Evolutionary conservation across 2,329 filamentous ascomycete genomes (phyloP).

Genomic region (Fusarium citri): DNA sequence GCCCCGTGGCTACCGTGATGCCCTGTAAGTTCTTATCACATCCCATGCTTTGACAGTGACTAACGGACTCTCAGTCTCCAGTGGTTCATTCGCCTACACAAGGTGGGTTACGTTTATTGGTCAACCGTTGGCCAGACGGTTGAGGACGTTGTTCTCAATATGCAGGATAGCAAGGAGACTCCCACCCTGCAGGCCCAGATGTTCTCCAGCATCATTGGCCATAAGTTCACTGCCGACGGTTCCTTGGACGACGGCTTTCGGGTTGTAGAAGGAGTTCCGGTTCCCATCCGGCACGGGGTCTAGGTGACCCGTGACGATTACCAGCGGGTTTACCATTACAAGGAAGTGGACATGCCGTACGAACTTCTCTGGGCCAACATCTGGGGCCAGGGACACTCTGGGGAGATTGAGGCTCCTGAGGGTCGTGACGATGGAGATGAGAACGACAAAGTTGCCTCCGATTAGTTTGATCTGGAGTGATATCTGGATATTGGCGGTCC

Average conservation of each 20-base stretch:
- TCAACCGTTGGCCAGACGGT: background rate
- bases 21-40: background rate
- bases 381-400: background rate
- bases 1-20: background rate
- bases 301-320: background rate
- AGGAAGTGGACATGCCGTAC: background rate
- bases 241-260: background rate
- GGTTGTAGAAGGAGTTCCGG: background rate
- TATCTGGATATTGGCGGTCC: too few species aligned
- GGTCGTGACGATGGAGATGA: background rate
- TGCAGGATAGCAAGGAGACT: background rate
- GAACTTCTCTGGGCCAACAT: background rate
- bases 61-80: background rate
- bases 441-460: rapidly evolving
- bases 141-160: background rate
- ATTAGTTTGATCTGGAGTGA: background rate
- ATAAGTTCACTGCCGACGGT: background rate
- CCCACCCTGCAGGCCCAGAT: background rate
- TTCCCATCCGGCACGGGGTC: background rate
- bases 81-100: background rate
- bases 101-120: background rate
- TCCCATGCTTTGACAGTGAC: rapidly evolving
- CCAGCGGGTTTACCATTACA: background rate
- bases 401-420: too few species aligned
- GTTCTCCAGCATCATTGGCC: background rate